Percentiles rank a stretch among this genome's conserved stretches.
Conservation (phyloP, 192 early-diverging fungal species). For the Mortierella antarctica region DNA sequence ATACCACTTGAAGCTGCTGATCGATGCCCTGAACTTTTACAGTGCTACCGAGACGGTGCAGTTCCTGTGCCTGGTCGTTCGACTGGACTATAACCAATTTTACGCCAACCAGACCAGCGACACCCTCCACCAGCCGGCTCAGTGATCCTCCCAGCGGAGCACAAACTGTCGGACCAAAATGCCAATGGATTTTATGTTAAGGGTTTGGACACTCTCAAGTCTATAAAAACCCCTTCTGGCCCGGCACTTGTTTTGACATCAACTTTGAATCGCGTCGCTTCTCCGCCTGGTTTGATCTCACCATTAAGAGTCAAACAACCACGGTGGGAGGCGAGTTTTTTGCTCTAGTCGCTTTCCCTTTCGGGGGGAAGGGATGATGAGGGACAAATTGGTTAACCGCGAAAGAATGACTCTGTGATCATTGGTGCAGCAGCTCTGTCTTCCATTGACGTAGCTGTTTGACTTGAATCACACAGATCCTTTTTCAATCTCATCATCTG, state of each 20-base stretch:
- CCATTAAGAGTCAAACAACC: conserved; percentile 29
- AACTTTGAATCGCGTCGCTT: conserved; percentile 43
- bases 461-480: conserved; percentile 40
- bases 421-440: conserved; percentile 37
- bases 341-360: conserved; percentile 18
- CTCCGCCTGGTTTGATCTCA: conserved; percentile 12
- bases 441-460: conserved; percentile 7
- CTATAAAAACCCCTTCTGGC: too few species aligned
- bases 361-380: conserved; percentile 7
- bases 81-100: conserved; percentile 81
- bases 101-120: conserved; percentile 65
- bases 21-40: conserved; percentile 84
- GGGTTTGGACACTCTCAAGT: too few species aligned
- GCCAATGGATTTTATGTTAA: too few species aligned
- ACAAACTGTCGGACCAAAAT: too few species aligned
- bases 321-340: conserved; percentile 30
- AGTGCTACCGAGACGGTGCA: conserved; percentile 74
- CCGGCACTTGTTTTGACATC: neutral
- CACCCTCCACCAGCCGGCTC: neutral
- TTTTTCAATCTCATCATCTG: neutral
- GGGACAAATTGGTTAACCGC: conserved; percentile 46
- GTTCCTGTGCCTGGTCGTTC: conserved; percentile 71
- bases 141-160: too few species aligned
- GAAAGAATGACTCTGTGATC: conserved; percentile 29
- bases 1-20: conserved; percentile 75